These are phyloP conservation scores for Fusarium nelsonii DNA, from an alignment of 2,329 filamentous ascomycete species.

Conservation along the genomic window DNA sequence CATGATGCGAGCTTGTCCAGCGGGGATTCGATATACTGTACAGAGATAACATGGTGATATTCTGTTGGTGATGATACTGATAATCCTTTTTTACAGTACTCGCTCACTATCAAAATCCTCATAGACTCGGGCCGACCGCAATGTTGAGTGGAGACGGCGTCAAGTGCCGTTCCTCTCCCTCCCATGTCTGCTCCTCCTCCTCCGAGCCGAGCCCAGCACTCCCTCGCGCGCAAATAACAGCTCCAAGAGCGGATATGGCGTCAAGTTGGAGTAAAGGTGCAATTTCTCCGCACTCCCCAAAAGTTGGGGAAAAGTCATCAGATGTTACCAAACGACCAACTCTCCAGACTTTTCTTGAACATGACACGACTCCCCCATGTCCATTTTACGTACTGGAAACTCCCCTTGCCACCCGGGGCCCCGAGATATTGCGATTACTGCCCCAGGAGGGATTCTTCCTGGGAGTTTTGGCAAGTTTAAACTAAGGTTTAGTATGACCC, in stretches of 20 bases:
- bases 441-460: neutral
- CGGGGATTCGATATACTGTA: neutral
- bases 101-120: constrained; percentile 8
- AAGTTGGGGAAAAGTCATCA: constrained; percentile 24
- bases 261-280: constrained; percentile 27
- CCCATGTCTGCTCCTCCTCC: constrained; percentile 6
- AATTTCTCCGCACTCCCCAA: constrained; percentile 20
- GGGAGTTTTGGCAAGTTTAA: constrained; percentile 12
- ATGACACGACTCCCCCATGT: constrained; percentile 10
- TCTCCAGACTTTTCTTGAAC: constrained; percentile 11
- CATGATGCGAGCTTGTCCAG: constrained; percentile 1
- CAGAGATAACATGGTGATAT: neutral
- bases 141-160: constrained; percentile 19
- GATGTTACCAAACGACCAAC: neutral
- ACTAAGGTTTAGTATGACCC: neutral
- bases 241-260: constrained; percentile 27
- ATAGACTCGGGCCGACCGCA: constrained; percentile 28
- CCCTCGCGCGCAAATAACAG: neutral
- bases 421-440: constrained; percentile 24
- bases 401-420: constrained; percentile 26
- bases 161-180: constrained; percentile 25
- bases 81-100: neutral
- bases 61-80: constrained; percentile 4
- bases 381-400: constrained; percentile 24
- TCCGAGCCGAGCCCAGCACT: constrained; percentile 13